Evolutionary conservation across 148 eudicot genomes (phyloP).

Genomic region (Euryodendron excelsum): DNA sequence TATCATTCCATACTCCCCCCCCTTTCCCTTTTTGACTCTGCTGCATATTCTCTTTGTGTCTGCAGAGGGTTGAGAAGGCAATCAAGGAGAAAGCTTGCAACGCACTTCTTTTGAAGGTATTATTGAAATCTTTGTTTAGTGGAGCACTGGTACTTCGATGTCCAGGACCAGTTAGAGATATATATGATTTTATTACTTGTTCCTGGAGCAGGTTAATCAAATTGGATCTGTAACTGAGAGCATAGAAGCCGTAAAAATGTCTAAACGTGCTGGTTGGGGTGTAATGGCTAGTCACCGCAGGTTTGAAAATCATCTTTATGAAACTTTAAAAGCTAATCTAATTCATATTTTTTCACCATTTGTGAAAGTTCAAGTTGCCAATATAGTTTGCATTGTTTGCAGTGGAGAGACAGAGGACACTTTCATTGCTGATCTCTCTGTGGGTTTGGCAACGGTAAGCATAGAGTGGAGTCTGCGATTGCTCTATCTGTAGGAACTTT

Average conservation of each 20-base stretch:
- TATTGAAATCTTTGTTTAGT: not conserved
- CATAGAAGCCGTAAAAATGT: conserved; percentile 95
- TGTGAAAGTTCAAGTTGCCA: conserved; percentile 4
- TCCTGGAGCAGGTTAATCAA: conserved; percentile 68
- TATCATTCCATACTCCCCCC: not conserved
- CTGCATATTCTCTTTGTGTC: conserved; percentile 10
- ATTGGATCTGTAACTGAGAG: conserved; percentile 95
- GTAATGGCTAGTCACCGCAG: conserved; percentile 99
- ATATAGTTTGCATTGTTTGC: conserved; percentile 14
- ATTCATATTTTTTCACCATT: not conserved
- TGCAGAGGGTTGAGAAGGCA: conserved; percentile 89
- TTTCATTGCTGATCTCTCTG: conserved; percentile 97
- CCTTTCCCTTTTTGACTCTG: not conserved
- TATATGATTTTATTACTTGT: not conserved
- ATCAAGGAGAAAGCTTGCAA: conserved; percentile 72
- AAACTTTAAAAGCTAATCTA: not conserved
- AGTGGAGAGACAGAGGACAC: conserved; percentile 99
- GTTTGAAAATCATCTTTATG: conserved; percentile 22
- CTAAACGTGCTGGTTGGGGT: conserved; percentile 96
- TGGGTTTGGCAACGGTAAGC: conserved; percentile 92
- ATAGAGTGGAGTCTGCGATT: not conserved
- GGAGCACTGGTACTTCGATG: not conserved
- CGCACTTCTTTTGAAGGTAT: conserved; percentile 96
- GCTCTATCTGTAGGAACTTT: not conserved
- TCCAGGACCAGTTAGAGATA: not conserved